Conservation (phyloP, 164 flowering plant genomes). For the Umbilicus rupestris region DNA sequence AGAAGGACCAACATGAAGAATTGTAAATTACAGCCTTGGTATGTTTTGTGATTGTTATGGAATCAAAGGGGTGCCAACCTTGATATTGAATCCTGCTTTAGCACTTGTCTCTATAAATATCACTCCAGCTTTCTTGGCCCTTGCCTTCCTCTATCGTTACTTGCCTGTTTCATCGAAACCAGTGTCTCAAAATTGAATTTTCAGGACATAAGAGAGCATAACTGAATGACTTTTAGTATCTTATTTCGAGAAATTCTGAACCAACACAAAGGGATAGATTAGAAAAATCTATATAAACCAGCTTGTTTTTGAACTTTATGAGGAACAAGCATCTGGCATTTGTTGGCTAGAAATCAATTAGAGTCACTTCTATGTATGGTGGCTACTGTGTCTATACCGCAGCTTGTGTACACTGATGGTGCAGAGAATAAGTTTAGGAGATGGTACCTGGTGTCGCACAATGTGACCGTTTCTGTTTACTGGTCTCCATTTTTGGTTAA, state of each 20-base stretch:
- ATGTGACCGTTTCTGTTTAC: constrained; percentile 49
- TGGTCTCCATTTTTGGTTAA: constrained; percentile 91
- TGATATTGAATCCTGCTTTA: constrained; percentile 73
- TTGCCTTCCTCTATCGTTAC: constrained; percentile 91
- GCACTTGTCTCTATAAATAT: constrained; percentile 84
- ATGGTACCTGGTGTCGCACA: constrained; percentile 62
- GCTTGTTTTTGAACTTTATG: constrained; percentile 41
- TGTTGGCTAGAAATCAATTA: constrained; percentile 80
- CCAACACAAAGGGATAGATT: no score
- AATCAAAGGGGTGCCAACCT: constrained; percentile 25
- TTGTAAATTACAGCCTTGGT: no score
- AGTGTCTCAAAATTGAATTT: background rate
- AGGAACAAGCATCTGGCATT: constrained; percentile 63
- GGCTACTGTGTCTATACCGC: constrained; percentile 39
- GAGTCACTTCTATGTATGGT: constrained; percentile 85
- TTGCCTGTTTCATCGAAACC: constrained; percentile 40
- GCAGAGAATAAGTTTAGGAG: constrained; percentile 68
- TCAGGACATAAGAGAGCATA: no score
- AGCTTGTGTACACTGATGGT: constrained; percentile 47
- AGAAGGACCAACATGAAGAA: no score
- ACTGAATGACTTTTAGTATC: no score
- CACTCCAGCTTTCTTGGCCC: constrained; percentile 57
- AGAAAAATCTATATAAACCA: constrained; percentile 18
- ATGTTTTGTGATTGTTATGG: no score
- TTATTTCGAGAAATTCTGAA: no score